Percentiles rank a stretch among this genome's conserved stretches.
Conservation (phyloP, 257 asterid genomes). For the Solanum corneliomulleri region DNA sequence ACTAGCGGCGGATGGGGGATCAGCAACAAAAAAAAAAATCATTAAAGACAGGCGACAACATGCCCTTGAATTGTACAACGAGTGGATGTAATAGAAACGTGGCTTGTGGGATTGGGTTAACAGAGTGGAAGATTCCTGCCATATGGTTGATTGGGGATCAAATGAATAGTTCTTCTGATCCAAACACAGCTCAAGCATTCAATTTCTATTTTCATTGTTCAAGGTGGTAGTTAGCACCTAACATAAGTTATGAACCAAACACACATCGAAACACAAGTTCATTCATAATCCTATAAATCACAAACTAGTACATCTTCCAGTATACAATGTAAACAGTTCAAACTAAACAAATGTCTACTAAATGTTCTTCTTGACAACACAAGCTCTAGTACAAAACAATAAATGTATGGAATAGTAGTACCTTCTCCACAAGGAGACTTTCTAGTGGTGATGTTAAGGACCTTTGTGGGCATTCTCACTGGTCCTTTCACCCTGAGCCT, state of each 20-base stretch:
- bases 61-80: neutral
- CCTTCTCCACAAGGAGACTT: slow-evolving; percentile 21
- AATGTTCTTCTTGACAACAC: neutral
- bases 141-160: neutral
- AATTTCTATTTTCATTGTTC: neutral
- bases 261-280: neutral
- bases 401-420: neutral
- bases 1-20: neutral
- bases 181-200: neutral
- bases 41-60: neutral
- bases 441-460: slow-evolving; percentile 13
- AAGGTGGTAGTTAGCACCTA: neutral
- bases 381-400: neutral
- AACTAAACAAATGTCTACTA: neutral
- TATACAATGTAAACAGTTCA: neutral
- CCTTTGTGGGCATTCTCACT: slow-evolving; percentile 17
- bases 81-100: neutral
- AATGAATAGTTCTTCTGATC: too few relatives aligned
- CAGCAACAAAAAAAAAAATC: neutral
- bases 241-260: neutral
- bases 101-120: neutral
- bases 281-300: neutral
- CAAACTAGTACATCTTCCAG: neutral
- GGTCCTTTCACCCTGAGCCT: slow-evolving; percentile 6
- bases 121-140: neutral